These are phyloP conservation scores for Pseudogymnoascus sp. DNA, from an alignment of 2,329 filamentous ascomycete genomes.

Conservation along the genomic window DNA sequence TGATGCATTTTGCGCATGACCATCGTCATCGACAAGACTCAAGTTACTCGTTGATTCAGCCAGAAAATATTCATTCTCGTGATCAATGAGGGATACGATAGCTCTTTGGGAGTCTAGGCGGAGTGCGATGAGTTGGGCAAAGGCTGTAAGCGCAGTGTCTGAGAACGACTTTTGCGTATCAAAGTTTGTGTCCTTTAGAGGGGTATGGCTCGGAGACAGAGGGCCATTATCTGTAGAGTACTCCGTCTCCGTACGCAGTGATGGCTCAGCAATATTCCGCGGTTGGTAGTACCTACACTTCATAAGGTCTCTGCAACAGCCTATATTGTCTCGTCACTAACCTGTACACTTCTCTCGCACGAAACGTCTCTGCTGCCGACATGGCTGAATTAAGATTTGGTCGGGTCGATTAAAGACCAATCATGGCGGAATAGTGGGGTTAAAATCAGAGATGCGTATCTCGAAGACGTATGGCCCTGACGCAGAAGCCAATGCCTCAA, in stretches of 20 bases:
- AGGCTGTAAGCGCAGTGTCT: slow-evolving; percentile 34
- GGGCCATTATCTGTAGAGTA: background rate
- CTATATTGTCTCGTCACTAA: background rate
- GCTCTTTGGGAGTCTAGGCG: slow-evolving; percentile 35
- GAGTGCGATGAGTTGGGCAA: slow-evolving; percentile 38
- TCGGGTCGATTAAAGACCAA: background rate
- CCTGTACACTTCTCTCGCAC: background rate
- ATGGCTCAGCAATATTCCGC: background rate
- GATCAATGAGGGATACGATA: slow-evolving; percentile 37
- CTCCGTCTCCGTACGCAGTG: background rate
- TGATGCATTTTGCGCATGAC: slow-evolving; percentile 15
- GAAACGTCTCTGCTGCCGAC: background rate
- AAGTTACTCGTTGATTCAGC: slow-evolving; percentile 40
- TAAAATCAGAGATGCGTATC: background rate
- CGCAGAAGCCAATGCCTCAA: background rate
- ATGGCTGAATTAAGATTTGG: background rate
- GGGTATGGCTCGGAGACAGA: background rate
- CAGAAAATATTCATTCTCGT: slow-evolving; percentile 36
- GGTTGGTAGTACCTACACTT: slow-evolving; percentile 19
- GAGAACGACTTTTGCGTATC: slow-evolving; percentile 13
- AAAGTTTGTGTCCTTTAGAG: background rate
- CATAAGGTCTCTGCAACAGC: background rate
- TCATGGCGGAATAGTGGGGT: background rate
- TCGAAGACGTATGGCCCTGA: background rate
- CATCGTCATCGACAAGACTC: slow-evolving; percentile 23